Evolutionary conservation across 768 basidiomycete genomes (phyloP), one percentile per base, ranked within the genome.

Genomic region (Rhizopogon sp.): DNA sequence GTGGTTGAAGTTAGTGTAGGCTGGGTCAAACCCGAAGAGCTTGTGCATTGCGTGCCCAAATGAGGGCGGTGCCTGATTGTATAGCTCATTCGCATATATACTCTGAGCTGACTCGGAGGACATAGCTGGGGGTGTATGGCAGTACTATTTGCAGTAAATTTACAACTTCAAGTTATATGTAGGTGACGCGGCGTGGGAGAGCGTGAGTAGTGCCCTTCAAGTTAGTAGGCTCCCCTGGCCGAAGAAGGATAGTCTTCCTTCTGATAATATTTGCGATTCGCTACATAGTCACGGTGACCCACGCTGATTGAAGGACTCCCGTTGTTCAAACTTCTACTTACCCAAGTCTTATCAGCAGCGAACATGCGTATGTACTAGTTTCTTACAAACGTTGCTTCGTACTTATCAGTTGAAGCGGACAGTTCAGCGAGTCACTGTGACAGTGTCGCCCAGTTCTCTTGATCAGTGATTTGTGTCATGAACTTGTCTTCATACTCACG

Each of bases 1-100:
- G 50, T 83, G 74, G 62, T 89, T 88, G 45, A 89, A 68, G 60
- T 87, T 85, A 47, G 83, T 64, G 55, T 86, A 87, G 40, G 75
- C 72, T 5, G 82, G 22, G 25, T 37, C 61, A 9, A 31, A 10
- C 13, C 37, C 17, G n/a, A 52, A 53, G n/a, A 54, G 29, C 39
- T 50, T 25, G 52, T 74, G 78, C 60, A 80, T 65, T 5, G 68
- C 71, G 61, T 81, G 83, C 0, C 87, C 87, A 46, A 88, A 87
- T 1, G 69, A 54, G 13, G 81, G 77, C 0, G 75, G 74, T 0
- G 52, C 16, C 22, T 52, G 55, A 35, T 62, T 60, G 57, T 64
- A 67, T 6, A 69, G 52, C 16, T 66, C 56, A 3, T 54, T 49
- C 25, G 43, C 40, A 44, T 55, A 41, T 40, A 56, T 22, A 3